Evolutionary conservation across 2,329 filamentous ascomycete genomes (phyloP).

Genomic region (Aureobasidium zeae): DNA sequence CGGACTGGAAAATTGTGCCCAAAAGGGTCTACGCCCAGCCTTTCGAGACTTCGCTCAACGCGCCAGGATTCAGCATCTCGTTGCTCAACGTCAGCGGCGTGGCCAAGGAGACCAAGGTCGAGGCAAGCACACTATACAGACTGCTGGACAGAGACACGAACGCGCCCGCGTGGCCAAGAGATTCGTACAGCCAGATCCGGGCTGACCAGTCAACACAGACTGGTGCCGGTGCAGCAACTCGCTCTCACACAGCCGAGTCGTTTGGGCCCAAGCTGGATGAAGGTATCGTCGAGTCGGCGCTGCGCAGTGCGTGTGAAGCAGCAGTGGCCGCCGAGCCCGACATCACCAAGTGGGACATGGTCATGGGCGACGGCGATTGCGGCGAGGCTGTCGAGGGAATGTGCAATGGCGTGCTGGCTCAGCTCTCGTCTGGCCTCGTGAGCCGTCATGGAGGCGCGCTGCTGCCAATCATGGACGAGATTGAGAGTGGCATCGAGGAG

Average conservation of each 20-base stretch:
- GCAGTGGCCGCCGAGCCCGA: constrained; percentile 52
- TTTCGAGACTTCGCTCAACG: constrained; percentile 47
- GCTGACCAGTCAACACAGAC: constrained; percentile 6
- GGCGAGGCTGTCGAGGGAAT: constrained; percentile 44
- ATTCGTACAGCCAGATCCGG: constrained; percentile 28
- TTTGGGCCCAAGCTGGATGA: constrained; percentile 21
- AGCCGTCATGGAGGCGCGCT: constrained; percentile 22
- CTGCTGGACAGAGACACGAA: constrained; percentile 44
- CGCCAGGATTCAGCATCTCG: constrained; percentile 48
- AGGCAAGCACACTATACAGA: constrained; percentile 35
- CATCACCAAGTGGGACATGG: constrained; percentile 53
- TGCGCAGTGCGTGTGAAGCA: constrained; percentile 35
- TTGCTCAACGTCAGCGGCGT: constrained; percentile 44
- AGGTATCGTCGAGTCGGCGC: constrained; percentile 29
- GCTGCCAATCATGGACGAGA: constrained; percentile 28
- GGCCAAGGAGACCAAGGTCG: constrained; percentile 33
- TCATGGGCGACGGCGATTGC: constrained; percentile 59
- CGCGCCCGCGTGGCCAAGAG: constrained; percentile 44
- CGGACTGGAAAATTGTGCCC: constrained; percentile 42
- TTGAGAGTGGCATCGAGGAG: constrained; percentile 29
- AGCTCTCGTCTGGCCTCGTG: constrained; percentile 19
- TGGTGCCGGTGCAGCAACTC: background rate
- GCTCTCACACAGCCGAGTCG: constrained; percentile 15
- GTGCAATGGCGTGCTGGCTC: constrained; percentile 28
- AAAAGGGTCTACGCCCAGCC: constrained; percentile 39